phyloP scores from a whole-genome alignment of 2,329 filamentous ascomycete genomes.

The Bipolaris oryzae region DNA sequence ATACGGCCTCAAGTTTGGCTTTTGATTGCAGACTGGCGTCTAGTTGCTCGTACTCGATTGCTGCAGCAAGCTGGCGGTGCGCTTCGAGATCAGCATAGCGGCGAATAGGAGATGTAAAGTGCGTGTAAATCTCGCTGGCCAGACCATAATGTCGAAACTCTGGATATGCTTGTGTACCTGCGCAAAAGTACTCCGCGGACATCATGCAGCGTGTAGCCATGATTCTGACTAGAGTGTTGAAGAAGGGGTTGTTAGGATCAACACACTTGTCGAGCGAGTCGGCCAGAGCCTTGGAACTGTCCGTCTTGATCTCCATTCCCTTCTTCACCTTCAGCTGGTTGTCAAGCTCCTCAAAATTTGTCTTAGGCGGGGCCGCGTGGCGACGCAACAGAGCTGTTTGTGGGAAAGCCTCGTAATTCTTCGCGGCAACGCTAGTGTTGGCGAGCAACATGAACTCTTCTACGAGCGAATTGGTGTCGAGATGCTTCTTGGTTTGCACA shows the following conservation, averaged over 20 bases:
- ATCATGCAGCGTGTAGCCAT: conserved; percentile 99
- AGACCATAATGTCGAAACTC: conserved; percentile 98
- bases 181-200: conserved; percentile 97
- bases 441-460: conserved; percentile 99
- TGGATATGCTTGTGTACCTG: conserved; percentile 87
- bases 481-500: conserved; percentile 90
- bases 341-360: conserved; percentile 92
- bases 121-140: conserved; percentile 95
- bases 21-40: conserved; percentile 81
- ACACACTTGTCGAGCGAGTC: conserved; percentile 87
- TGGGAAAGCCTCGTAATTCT: conserved; percentile 89
- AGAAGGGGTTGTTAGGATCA: conserved; percentile 84
- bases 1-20: conserved; percentile 86
- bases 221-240: conserved; percentile 97
- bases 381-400: conserved; percentile 93
- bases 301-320: conserved; percentile 77
- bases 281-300: conserved; percentile 90
- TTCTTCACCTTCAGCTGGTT: conserved; percentile 90
- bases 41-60: conserved; percentile 90
- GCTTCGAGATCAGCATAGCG: conserved; percentile 96
- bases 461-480: conserved; percentile 96
- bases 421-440: conserved; percentile 90
- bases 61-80: conserved; percentile 91
- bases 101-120: conserved; percentile 96
- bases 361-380: conserved; percentile 89